phyloP scores from a whole-genome alignment of 2,329 filamentous ascomycete species.

The Trichophyton mentagrophytes region DNA sequence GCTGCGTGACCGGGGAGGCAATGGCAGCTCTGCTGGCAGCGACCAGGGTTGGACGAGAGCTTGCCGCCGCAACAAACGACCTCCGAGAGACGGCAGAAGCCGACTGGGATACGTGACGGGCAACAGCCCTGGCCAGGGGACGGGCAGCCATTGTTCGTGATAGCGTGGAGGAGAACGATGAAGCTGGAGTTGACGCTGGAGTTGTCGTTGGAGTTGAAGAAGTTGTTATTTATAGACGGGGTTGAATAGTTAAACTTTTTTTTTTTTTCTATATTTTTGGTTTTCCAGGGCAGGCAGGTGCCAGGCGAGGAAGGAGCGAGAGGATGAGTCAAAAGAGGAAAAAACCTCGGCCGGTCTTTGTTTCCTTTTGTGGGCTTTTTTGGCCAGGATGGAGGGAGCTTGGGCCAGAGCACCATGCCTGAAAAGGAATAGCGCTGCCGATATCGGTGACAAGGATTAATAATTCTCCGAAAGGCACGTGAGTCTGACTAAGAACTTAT shows the following conservation, averaged over 20 bases:
- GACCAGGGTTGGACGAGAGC: conserved; percentile 37
- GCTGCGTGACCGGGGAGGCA: conserved; percentile 45
- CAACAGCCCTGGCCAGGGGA: conserved; percentile 44
- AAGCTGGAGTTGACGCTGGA: not conserved
- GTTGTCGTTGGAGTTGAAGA: not conserved
- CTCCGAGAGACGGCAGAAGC: conserved; percentile 41
- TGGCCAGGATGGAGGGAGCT: not conserved
- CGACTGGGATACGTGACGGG: conserved; percentile 38
- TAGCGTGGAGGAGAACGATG: conserved; percentile 5
- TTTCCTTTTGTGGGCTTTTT: not conserved
- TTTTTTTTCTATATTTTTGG: too few relatives aligned
- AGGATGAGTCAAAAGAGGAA: not conserved
- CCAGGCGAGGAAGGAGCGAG: conserved; percentile 11
- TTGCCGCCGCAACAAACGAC: conserved; percentile 45
- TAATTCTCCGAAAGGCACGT: not conserved
- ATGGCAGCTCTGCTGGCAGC: conserved; percentile 33
- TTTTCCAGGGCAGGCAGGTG: too few relatives aligned
- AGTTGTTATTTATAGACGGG: not conserved
- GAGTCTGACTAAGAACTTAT: not conserved
- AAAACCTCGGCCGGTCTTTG: not conserved
- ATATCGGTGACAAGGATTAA: not conserved
- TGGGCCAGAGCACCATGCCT: not conserved
- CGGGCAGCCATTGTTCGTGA: conserved; percentile 35
- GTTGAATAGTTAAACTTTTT: too few relatives aligned
- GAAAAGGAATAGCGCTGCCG: not conserved